These are phyloP conservation scores for Agaricales sp. DNA, from an alignment of 1,284 basidiomycete genomes.

Conservation along the genomic window DNA sequence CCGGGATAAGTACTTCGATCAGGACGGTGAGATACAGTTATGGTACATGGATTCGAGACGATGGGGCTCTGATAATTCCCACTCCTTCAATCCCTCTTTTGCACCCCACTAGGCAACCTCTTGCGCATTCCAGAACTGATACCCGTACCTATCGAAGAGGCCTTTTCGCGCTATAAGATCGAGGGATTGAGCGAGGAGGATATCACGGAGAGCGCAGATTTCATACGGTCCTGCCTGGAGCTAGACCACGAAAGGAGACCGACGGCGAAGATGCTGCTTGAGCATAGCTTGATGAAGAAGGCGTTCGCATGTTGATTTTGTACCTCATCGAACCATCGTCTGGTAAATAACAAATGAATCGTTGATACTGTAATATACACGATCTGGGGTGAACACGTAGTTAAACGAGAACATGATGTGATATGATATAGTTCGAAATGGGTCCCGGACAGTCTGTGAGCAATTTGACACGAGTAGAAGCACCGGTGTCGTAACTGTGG, in stretches of 20 bases:
- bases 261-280: not conserved
- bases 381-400: no score
- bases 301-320: not conserved
- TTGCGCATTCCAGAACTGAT: not conserved
- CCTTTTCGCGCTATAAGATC: not conserved
- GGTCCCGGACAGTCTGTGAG: no score
- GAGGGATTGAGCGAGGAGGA: not conserved
- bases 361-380: no score
- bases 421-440: no score
- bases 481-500: no score
- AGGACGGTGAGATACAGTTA: not conserved
- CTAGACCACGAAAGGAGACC: not conserved
- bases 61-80: no score
- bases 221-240: not conserved
- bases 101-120: not conserved
- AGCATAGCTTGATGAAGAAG: conserved; percentile 1
- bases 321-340: no score
- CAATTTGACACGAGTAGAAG: no score
- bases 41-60: not conserved
- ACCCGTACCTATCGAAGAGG: not conserved
- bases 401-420: no score
- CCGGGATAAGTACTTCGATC: not conserved
- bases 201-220: not conserved
- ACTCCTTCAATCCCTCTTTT: not conserved
- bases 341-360: no score